Evolutionary conservation across 2,329 filamentous ascomycete genomes (phyloP), one percentile per base, ranked within the genome.

Genomic region (Cytospora piceae): DNA sequence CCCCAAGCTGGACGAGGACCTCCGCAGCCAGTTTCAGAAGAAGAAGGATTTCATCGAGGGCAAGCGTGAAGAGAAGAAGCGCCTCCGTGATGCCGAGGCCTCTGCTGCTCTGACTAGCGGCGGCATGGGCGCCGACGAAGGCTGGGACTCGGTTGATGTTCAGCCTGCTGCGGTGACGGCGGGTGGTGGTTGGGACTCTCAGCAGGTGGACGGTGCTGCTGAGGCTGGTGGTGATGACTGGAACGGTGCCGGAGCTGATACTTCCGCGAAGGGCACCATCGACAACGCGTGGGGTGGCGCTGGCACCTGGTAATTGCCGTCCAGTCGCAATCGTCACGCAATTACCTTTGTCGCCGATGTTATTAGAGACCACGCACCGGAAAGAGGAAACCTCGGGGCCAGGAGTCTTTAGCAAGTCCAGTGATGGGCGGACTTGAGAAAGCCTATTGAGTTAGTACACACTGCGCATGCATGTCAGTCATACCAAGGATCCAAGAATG

Each of bases 1-100:
- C 32, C 56, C 63, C 20, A 56, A 66, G 57, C 63, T 68, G 14
- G 63, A 68, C 56, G 52, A 63, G 32, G 63, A 63, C 56, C 32
- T 68, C 39, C 61, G 63, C 63, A 49, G 61, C 56, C 60, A 65
- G 39, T 68, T 68, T 34, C 34, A 66, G 15, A 54, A 63, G 59
- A 68, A 68, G 60, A 68, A 68, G 52, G 55, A 60, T 1, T 66
- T 53, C 63, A 63, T 67, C 52, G 55, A 63, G 53, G 56, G 54
- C 32, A 68, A 68, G 66, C 56, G 56, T 42, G 51, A 54, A 15
- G 63, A 66, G 66, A 46, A 46, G 37, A 63, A 55, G 34, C 56
- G 56, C n/a, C 37, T 46, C 12, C 61, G 54, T 20, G 49, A 39
- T n/a, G 42, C 53, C 53, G 61, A 52, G 53, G 54, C 15, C 9